Evolutionary conservation across 257 asterid genomes (phyloP).

Genomic region (Henckelia pumila): DNA sequence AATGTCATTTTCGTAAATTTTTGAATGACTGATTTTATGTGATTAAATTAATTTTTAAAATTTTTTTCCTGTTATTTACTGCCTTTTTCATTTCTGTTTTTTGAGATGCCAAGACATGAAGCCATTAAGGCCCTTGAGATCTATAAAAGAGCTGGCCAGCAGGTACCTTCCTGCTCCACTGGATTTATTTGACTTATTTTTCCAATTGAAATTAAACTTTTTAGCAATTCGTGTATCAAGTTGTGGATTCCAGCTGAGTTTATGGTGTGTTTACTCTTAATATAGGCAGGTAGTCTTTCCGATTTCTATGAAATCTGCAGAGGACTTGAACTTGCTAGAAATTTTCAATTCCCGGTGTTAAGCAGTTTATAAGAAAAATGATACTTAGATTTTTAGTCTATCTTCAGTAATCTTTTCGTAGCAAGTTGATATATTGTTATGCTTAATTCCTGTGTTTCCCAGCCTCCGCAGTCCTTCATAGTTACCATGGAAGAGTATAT

Average conservation of each 20-base stretch:
- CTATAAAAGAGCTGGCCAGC: slow-evolving; percentile 97
- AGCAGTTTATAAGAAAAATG: slow-evolving; percentile 12
- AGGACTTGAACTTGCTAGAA: slow-evolving; percentile 96
- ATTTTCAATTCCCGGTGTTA: slow-evolving; percentile 91
- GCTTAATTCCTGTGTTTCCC: slow-evolving; percentile 27
- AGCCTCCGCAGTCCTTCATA: slow-evolving; percentile 68
- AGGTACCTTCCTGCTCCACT: slow-evolving; percentile 47
- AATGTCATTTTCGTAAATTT: not conserved
- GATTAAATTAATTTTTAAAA: slow-evolving; percentile 7
- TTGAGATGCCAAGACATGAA: slow-evolving; percentile 99
- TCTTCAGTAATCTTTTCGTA: slow-evolving; percentile 21
- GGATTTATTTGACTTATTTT: slow-evolving; percentile 13
- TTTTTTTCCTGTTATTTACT: slow-evolving; percentile 20
- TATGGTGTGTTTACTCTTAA: slow-evolving; percentile 15
- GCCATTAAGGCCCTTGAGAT: slow-evolving; percentile 92
- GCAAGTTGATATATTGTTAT: not conserved
- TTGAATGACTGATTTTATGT: slow-evolving; percentile 6
- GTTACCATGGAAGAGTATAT: slow-evolving; percentile 71
- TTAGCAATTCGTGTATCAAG: slow-evolving; percentile 5
- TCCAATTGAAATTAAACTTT: slow-evolving; percentile 14
- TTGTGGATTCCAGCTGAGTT: slow-evolving; percentile 16
- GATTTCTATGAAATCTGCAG: slow-evolving; percentile 94
- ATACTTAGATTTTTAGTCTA: slow-evolving; percentile 5
- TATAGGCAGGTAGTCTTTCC: slow-evolving; percentile 84
- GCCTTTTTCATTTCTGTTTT: slow-evolving; percentile 60